A percentile compares a stretch with the other conserved stretches of the same genome.
phyloP scores from a whole-genome alignment of 129 eudicot genomes.

The Artemisia tridentata region DNA sequence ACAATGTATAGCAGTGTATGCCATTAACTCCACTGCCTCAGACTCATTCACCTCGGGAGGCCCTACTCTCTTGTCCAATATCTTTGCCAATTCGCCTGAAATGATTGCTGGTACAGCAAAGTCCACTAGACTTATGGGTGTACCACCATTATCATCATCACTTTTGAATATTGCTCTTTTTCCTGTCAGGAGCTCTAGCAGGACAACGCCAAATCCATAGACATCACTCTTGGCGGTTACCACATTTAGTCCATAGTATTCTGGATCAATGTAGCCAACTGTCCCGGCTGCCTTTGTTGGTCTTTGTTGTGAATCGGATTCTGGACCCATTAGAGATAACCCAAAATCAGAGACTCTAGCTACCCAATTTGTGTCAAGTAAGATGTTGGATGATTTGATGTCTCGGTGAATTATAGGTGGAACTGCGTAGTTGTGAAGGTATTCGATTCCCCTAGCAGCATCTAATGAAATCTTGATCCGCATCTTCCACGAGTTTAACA shows the following conservation, averaged over 20 bases:
- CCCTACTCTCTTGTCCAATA: conserved; percentile 74
- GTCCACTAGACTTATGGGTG: conserved; percentile 74
- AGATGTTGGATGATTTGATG: conserved; percentile 91
- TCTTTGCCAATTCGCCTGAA: conserved; percentile 62
- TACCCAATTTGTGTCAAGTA: conserved; percentile 78
- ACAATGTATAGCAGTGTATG: conserved; percentile 92
- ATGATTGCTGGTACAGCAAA: conserved; percentile 65
- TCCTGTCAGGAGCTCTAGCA: conserved; percentile 85
- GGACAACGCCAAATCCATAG: conserved; percentile 91
- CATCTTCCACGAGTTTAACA: conserved; percentile 87
- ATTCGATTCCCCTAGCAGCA: conserved; percentile 93
- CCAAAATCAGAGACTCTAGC: conserved; percentile 98
- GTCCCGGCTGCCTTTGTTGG: conserved; percentile 92
- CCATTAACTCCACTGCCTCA: conserved; percentile 93
- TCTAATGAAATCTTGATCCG: conserved; percentile 81
- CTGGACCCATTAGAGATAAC: conserved; percentile 74
- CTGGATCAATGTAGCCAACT: conserved; percentile 94
- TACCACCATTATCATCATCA: conserved; percentile 42
- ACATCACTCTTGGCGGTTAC: conserved; percentile 95
- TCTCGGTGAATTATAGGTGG: conserved; percentile 95
- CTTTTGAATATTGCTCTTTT: conserved; percentile 80
- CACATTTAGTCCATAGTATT: conserved; percentile 82
- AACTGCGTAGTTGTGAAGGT: conserved; percentile 91
- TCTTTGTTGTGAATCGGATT: conserved; percentile 50
- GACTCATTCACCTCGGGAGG: conserved; percentile 62